Evolutionary conservation across 768 basidiomycete genomes (phyloP), one percentile per base, ranked within the genome.

Genomic region (Phylloporus arenicola): DNA sequence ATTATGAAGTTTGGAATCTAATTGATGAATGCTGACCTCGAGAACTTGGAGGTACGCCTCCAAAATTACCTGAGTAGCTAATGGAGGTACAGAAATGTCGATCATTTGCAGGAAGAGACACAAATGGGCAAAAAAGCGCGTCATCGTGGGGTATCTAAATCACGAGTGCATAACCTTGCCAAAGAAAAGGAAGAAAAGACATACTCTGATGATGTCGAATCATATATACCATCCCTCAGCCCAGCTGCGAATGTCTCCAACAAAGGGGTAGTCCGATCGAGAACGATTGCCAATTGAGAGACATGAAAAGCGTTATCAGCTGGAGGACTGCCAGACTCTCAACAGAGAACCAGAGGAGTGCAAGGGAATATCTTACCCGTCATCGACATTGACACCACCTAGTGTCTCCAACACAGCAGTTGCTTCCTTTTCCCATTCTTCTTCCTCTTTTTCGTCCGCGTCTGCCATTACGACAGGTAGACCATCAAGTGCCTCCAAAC

Each of bases 61-160:
- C 24, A 98, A 70, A 45, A 99, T 90, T 27, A 78, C 69, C 61
- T 95, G 91, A 0, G 82, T 84, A 0, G 89, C 81, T 12, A 81
- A 67, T 2, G 85, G 82, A 0, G 93, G 87, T 0, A 91, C 79
- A 0, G 81, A 65, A 31, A 85, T 70, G 44, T 86, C 85, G 31
- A 96, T 87, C 70, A 92, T 81, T 54, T 88, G 83, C 4, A 96
- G 75, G 69, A 85, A 92, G 27, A 98, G 81, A 56, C 91, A 91
- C 20, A 98, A 72, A 62, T 99, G 95, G 0, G 93, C 87, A 61
- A 95, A 96, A 72, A 98, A 99, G 4, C 93, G 84, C 40, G 81
- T 82, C 75, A 90, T 77, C 0, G 79, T 75, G 0, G 82, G 73
- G 60, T 86, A 87, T 55, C 86, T 88, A 48, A 45, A 25, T 12